Conservation (phyloP, 257 asterid genomes). For the Cordia subcordata region DNA sequence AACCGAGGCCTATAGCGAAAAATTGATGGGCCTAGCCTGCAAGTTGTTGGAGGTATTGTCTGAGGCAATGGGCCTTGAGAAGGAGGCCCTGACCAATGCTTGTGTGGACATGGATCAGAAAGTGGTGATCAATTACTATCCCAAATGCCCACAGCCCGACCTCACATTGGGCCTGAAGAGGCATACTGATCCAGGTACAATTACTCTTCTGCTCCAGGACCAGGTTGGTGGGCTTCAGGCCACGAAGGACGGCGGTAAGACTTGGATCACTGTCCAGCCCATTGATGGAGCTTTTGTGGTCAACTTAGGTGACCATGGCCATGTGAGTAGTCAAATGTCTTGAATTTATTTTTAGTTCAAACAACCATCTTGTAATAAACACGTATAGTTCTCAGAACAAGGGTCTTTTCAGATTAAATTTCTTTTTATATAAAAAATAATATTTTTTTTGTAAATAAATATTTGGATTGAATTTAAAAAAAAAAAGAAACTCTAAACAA, state of each 20-base stretch:
- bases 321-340: slow-evolving; percentile 34
- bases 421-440: too few species aligned
- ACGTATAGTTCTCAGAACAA: too few species aligned
- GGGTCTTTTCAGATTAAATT: too few species aligned
- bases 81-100: slow-evolving; percentile 62
- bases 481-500: too few species aligned
- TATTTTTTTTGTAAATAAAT: too few species aligned
- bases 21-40: slow-evolving; percentile 55
- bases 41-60: slow-evolving; percentile 56
- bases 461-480: too few species aligned
- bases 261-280: slow-evolving; percentile 93
- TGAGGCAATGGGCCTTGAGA: slow-evolving; percentile 74
- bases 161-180: slow-evolving; percentile 74
- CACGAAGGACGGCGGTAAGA: slow-evolving; percentile 73
- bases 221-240: slow-evolving; percentile 93
- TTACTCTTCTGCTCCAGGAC: slow-evolving; percentile 78
- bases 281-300: slow-evolving; percentile 82
- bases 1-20: slow-evolving; percentile 49
- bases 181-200: slow-evolving; percentile 93
- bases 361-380: too few species aligned
- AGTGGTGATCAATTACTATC: slow-evolving; percentile 80
- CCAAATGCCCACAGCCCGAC: slow-evolving; percentile 84
- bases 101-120: slow-evolving; percentile 89
- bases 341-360: not conserved
- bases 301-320: slow-evolving; percentile 87